Evolutionary conservation across 352 stramenopile species (phyloP), one percentile per base, ranked within the genome.

Genomic region (Globisporangium yorkense): DNA sequence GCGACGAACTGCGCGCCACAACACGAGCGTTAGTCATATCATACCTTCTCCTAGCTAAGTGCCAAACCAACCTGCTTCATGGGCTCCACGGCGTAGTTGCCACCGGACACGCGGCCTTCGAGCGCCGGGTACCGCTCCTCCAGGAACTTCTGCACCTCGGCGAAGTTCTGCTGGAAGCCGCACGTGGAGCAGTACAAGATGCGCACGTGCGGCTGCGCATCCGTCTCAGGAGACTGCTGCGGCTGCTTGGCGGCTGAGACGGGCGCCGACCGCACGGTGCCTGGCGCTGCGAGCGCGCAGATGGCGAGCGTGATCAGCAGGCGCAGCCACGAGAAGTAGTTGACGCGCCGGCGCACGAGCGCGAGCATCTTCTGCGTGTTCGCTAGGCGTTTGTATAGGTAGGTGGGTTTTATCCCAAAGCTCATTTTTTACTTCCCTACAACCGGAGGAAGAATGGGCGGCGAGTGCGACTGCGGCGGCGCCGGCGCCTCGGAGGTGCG

Each of bases 91-190:
- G 74, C 71, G 53, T 83, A 87, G 57, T 87, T 89, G 3, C 48
- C 63, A 51, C 83, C 79, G 31, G 78, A 66, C 20, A 93, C 65
- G 66, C 75, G 79, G 56, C 84, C 83, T 12, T 75, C 61, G 37
- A 93, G 66, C 54, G 89, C 80, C 1, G 83, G 83, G 56, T 89
- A 91, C 40, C 75, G 84, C 44, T 90, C 70, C 65, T 89, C 83
- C 47, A 93, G 50, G 56, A 74, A 78, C 45, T 67, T 71, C 60
- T 83, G 84, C 35, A 91, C 70, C 59, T 93, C 73, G 20, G 68
- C 43, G 57, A 88, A 93, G 69, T 90, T 93, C 56, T 91, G 78
- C 61, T 80, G 67, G 71, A 87, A 93, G 56, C 84, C 84, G 62
- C 84, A 93, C 51, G 84, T 77, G 46, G 80, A 81, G 60, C 84